Base-by-base conservation (phyloP, 306 rosid species). In the Sicyos edulis region DNA sequence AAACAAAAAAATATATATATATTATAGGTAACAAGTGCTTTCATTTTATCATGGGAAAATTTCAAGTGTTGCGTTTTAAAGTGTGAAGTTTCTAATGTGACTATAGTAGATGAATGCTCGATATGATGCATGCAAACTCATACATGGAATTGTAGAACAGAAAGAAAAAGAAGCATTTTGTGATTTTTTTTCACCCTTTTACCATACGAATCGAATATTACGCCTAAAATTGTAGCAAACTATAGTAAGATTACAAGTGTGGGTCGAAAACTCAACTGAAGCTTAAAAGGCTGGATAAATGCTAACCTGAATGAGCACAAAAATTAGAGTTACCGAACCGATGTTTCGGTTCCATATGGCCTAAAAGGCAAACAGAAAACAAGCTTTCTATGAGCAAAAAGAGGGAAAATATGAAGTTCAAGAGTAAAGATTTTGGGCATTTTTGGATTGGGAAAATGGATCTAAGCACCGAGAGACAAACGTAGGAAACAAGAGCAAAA, bases 261-360 rank as follows among this genome's bases (percentile, higher is more conserved):
- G 97, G 75, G 86, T 78, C 47, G 95, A 91, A 79, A 81, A 81
- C 75, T 91, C 97, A 69, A 85, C 82, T 2, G 97, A 95, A 75
- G 99, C 95, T 89, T 91, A 91, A 34, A 87, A 88, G 42, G 96
- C 87, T 34, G 96, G 99, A 75, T 91, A 91, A 64, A 93, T 85
- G 86, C 96, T 91, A 65, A 93, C 89, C 96, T 93, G 83, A 76
- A 84, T 69, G 75, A 72, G 66, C 70, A 75, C 70, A 63, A 65
- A 68, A 55, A 37, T 21, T 3, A 14, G 12, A 44, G 72, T 67
- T 47, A 1, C 2, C 26, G 40, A 45, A 66, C 6, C 21, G 52
- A 20, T 2, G n/a, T 7, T 44, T 45, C 19, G 21, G 13, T 47
- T 67, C 54, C 32, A 45, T 45, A 21, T 47, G 34, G 53, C 32